These are phyloP conservation scores for Backusella luteola DNA, from an alignment of 192 early-diverging fungal species.

Conservation along the genomic window DNA sequence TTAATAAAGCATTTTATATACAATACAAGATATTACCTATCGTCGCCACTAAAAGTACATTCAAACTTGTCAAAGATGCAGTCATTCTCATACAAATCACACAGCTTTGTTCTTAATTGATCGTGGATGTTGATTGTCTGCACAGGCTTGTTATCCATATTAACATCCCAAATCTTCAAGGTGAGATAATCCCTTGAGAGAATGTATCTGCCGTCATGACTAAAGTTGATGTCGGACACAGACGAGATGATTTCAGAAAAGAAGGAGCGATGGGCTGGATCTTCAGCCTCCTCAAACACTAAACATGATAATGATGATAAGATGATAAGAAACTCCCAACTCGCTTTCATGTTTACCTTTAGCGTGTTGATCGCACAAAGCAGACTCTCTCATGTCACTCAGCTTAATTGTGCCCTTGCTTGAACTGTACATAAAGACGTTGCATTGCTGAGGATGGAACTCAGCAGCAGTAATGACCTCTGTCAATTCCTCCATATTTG, in stretches of 20 bases:
- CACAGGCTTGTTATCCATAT: constrained; percentile 92
- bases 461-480: constrained; percentile 99
- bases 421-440: constrained; percentile 97
- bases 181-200: constrained; percentile 96
- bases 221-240: constrained; percentile 96
- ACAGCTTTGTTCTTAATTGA: constrained; percentile 90
- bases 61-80: constrained; percentile 99
- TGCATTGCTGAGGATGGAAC: constrained; percentile 96
- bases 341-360: constrained; percentile 59
- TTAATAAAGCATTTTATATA: not conserved
- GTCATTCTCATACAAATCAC: constrained; percentile 99
- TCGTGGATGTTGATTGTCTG: constrained; percentile 97
- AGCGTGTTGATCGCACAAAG: constrained; percentile 91
- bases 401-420: constrained; percentile 98
- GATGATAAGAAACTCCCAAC: not conserved
- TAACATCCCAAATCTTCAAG: constrained; percentile 98
- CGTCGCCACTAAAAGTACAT: constrained; percentile 95
- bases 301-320: not conserved
- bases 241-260: constrained; percentile 99
- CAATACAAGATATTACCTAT: constrained; percentile 52
- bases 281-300: constrained; percentile 96
- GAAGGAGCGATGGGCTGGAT: constrained; percentile 93
- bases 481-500: constrained; percentile 98
- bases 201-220: constrained; percentile 92
- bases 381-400: constrained; percentile 93